These are phyloP conservation scores for Barbatosphaeria neglecta DNA, from an alignment of 495 filamentous ascomycete species.

Conservation along the genomic window DNA sequence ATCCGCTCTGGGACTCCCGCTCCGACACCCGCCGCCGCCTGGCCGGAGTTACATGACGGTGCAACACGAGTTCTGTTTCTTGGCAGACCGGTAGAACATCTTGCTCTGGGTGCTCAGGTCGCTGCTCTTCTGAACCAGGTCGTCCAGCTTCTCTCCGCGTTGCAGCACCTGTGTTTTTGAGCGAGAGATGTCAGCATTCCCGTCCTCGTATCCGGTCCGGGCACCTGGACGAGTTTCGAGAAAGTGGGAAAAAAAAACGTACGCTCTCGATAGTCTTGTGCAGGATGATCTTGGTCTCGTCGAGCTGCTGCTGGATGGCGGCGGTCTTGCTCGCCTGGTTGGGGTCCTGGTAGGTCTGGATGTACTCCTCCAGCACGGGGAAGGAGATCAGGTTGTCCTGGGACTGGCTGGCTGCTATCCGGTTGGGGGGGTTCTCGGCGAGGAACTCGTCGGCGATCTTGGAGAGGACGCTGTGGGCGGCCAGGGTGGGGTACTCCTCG, in stretches of 20 bases:
- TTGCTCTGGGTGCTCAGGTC: constrained; percentile 81
- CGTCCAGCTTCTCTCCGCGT: constrained; percentile 84
- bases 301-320: constrained; percentile 92
- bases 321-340: constrained; percentile 79
- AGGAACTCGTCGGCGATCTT: constrained; percentile 94
- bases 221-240: no score
- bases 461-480: constrained; percentile 87
- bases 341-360: constrained; percentile 83
- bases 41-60: constrained; percentile 71
- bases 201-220: no score
- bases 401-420: constrained; percentile 45
- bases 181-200: constrained; percentile 5
- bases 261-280: constrained; percentile 90
- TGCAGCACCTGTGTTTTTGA: constrained; percentile 44
- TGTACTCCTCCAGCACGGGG: constrained; percentile 68
- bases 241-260: neutral
- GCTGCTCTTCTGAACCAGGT: constrained; percentile 77
- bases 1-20: neutral
- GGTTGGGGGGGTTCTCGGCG: constrained; percentile 57
- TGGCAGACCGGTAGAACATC: constrained; percentile 75
- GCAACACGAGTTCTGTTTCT: constrained; percentile 96
- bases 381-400: constrained; percentile 41
- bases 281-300: constrained; percentile 95
- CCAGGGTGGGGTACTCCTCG: constrained; percentile 73
- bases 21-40: neutral